These are phyloP conservation scores for Rhizoclosmatium globosum DNA, from an alignment of 192 early-diverging fungal genomes.

Conservation along the genomic window DNA sequence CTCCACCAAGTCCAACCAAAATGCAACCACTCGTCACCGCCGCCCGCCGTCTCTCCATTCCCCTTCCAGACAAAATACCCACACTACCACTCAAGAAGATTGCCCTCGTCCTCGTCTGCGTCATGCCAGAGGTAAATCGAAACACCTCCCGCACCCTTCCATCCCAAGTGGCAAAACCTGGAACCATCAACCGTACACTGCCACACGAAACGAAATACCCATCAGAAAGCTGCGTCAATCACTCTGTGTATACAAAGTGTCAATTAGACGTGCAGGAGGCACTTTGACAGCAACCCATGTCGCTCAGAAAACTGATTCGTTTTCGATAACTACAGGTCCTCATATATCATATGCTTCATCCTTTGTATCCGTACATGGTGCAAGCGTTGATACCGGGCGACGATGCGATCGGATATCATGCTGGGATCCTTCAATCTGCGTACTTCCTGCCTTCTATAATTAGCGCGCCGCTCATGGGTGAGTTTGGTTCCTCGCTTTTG, in stretches of 20 bases:
- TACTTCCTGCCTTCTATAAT: slow-evolving; percentile 49
- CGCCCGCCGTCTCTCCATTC: neutral
- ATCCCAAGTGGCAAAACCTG: too few species aligned
- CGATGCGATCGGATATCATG: slow-evolving; percentile 31
- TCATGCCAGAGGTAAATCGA: slow-evolving; percentile 28
- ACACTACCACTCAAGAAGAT: neutral
- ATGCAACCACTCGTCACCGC: neutral
- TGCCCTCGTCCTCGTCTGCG: slow-evolving; percentile 21
- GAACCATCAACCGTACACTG: too few species aligned
- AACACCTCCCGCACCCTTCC: neutral
- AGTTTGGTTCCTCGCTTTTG: neutral
- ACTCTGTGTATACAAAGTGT: too few species aligned
- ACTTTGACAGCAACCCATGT: neutral
- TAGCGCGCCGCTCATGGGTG: slow-evolving; percentile 43
- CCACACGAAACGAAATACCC: too few species aligned
- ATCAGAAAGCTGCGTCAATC: too few species aligned
- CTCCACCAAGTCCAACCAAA: too few species aligned
- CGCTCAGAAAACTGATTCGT: neutral
- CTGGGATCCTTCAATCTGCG: slow-evolving; percentile 40
- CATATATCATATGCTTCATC: slow-evolving; percentile 48
- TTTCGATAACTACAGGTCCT: slow-evolving; percentile 14
- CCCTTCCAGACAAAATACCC: neutral
- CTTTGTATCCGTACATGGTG: slow-evolving; percentile 53
- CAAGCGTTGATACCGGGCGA: slow-evolving; percentile 3
- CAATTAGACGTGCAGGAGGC: too few species aligned